Evolutionary conservation across 2,329 filamentous ascomycete species (phyloP).

Genomic region (Xylariales sp.): DNA sequence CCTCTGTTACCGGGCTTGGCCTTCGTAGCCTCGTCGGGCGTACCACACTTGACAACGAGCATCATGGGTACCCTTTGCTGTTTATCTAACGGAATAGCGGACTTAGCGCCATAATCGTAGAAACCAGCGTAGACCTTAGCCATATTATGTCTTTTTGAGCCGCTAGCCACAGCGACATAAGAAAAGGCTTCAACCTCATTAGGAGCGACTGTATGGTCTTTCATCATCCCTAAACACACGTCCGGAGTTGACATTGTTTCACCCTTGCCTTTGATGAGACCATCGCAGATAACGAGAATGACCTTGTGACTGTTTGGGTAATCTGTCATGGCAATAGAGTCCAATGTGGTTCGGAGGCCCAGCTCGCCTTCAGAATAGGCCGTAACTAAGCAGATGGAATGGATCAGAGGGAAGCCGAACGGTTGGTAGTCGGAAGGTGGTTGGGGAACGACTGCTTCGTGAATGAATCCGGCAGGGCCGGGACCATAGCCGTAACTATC

Average conservation of each 20-base stretch:
- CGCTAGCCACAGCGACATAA: constrained; percentile 95
- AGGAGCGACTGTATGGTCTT: constrained; percentile 81
- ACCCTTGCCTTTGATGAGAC: constrained; percentile 95
- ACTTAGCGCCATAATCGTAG: constrained; percentile 92
- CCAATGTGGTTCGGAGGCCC: constrained; percentile 90
- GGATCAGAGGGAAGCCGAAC: constrained; percentile 93
- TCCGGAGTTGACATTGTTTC: constrained; percentile 90
- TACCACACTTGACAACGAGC: constrained; percentile 94
- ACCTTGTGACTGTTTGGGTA: constrained; percentile 99
- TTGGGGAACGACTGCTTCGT: constrained; percentile 94
- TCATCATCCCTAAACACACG: constrained; percentile 92
- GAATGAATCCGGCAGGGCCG: constrained; percentile 93
- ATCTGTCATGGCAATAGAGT: constrained; percentile 96
- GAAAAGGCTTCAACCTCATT: constrained; percentile 91
- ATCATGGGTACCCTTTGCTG: constrained; percentile 99
- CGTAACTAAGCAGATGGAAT: constrained; percentile 93
- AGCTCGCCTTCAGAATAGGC: constrained; percentile 96
- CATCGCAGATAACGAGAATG: constrained; percentile 95
- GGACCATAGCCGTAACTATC: constrained; percentile 85
- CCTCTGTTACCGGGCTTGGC: constrained; percentile 96
- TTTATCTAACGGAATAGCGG: constrained; percentile 81
- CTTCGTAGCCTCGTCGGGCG: constrained; percentile 82
- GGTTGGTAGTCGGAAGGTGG: constrained; percentile 97
- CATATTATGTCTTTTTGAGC: constrained; percentile 99
- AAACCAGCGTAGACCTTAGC: constrained; percentile 98